Base-by-base conservation (phyloP, 2,329 filamentous ascomycete genomes). In the Talaromyces sp. region DNA sequence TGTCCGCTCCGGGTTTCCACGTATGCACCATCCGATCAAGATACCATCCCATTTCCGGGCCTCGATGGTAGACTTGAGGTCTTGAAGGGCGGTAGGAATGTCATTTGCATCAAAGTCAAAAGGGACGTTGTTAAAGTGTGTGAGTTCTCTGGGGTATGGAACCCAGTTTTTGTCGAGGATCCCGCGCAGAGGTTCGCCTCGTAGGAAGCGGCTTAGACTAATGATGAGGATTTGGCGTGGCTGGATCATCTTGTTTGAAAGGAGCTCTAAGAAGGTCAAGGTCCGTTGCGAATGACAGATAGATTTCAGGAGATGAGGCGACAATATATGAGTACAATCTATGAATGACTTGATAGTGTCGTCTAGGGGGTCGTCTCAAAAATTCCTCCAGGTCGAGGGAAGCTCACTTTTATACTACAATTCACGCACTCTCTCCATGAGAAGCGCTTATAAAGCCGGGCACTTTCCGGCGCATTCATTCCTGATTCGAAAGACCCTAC, bases 11-110 rank as follows among this genome's bases (percentile, higher is more conserved):
- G n/a, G 45, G 11, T 52, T 39, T n/a, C 60, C 60, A 10, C 60
- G 60, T 39, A 62, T 22, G 19, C 60, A 62, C 60, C 60, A 62
- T 41, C 60, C 60, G n/a, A 62, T 27, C 45, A 62, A 50, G 11
- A 62, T 19, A 11, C 60, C 60, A 16, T 52, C 45, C 60, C 60
- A 62, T 14, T 39, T 27, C 5, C 39, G 45, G 19, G 19, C 33
- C 33, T 39, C 5, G 10, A 62, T 50, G 16, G 16, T 39, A 5
- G 60, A 11, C 37, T 62, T 13, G 13, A 62, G 45, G 31, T 62
- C 45, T 7, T 37, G 24, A 8, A 62, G 33, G 14, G 45, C n/a
- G 3, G 60, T 31, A 24, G 60, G 60, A 33, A 62, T 31, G 16
- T 54, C 50, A 3, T 54, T 54, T 1, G 16, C 27, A 16, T 54